Evolutionary conservation across 306 rosid genomes (phyloP).

Genomic region (Arachis stenosperma): DNA sequence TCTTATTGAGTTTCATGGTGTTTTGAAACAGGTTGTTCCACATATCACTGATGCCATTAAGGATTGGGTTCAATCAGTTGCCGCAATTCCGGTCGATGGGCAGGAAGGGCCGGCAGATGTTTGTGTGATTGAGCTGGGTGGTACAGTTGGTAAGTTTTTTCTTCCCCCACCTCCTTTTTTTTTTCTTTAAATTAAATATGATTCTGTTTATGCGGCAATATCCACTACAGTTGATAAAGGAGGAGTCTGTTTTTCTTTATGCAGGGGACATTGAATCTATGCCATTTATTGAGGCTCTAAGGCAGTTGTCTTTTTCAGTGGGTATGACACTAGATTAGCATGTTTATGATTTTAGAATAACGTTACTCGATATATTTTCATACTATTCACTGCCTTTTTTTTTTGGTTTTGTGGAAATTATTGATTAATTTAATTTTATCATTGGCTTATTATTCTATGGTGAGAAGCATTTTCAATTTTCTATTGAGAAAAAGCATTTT

Average conservation of each 20-base stretch:
- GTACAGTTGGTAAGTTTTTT: conserved; percentile 79
- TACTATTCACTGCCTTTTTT: background rate
- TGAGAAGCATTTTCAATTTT: background rate
- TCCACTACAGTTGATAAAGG: background rate
- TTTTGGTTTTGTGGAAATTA: conserved; percentile 21
- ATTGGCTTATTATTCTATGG: background rate
- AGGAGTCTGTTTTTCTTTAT: conserved; percentile 31
- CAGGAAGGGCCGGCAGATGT: conserved; percentile 91
- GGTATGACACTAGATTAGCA: conserved; percentile 57
- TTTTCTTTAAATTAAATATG: background rate
- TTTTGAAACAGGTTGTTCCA: conserved; percentile 84
- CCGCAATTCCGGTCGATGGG: conserved; percentile 86
- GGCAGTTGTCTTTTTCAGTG: conserved; percentile 87
- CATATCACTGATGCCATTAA: conserved; percentile 95
- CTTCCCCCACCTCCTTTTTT: too few species aligned
- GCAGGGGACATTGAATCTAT: conserved; percentile 97
- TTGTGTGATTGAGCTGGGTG: conserved; percentile 98
- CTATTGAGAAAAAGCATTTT: background rate
- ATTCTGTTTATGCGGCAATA: conserved; percentile 33
- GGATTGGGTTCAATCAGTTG: conserved; percentile 78
- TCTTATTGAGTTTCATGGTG: background rate
- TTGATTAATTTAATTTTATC: conserved; percentile 11
- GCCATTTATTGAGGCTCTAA: conserved; percentile 95
- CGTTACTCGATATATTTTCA: background rate
- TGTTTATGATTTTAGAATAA: conserved; percentile 17